phyloP scores from a whole-genome alignment of 345 rosid species.

The Trapa bicornis region DNA sequence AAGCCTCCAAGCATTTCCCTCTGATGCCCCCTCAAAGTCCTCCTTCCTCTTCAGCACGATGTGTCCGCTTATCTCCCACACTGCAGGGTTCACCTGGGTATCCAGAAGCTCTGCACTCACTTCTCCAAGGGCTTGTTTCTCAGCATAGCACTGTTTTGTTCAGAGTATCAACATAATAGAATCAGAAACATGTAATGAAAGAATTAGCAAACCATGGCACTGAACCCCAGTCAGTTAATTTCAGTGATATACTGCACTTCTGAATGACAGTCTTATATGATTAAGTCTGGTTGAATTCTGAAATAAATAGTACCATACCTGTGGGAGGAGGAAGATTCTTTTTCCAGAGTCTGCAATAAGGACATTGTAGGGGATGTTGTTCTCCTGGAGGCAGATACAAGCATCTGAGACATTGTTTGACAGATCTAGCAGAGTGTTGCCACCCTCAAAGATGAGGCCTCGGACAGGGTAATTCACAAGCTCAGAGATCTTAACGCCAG shows the following conservation, averaged over 20 bases:
- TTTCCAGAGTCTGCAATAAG: slow-evolving; percentile 78
- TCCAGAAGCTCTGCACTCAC: slow-evolving; percentile 68
- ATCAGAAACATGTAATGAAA: neutral
- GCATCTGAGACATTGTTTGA: slow-evolving; percentile 51
- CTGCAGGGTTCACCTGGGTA: slow-evolving; percentile 97
- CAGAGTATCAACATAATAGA: no score
- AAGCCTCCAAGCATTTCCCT: slow-evolving; percentile 82
- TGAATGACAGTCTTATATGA: no score
- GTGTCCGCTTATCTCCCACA: slow-evolving; percentile 97
- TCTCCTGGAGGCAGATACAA: slow-evolving; percentile 82
- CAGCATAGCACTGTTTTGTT: slow-evolving; percentile 71
- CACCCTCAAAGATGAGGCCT: slow-evolving; percentile 77
- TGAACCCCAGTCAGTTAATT: neutral
- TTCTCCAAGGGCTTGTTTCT: slow-evolving; percentile 93
- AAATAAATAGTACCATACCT: slow-evolving; percentile 30
- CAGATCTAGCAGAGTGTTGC: slow-evolving; percentile 43
- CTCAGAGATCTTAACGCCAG: slow-evolving; percentile 51
- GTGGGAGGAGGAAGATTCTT: slow-evolving; percentile 67
- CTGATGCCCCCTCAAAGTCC: slow-evolving; percentile 81
- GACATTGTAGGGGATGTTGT: slow-evolving; percentile 78
- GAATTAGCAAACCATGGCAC: neutral
- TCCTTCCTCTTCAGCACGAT: slow-evolving; percentile 85
- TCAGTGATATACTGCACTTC: no score
- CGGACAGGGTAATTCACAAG: slow-evolving; percentile 72
- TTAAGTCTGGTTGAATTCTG: no score